Percentiles rank a stretch among this genome's conserved stretches.
These are phyloP conservation scores for Mariannaea sp. DNA, from an alignment of 2,329 filamentous ascomycete species.

Conservation along the genomic window DNA sequence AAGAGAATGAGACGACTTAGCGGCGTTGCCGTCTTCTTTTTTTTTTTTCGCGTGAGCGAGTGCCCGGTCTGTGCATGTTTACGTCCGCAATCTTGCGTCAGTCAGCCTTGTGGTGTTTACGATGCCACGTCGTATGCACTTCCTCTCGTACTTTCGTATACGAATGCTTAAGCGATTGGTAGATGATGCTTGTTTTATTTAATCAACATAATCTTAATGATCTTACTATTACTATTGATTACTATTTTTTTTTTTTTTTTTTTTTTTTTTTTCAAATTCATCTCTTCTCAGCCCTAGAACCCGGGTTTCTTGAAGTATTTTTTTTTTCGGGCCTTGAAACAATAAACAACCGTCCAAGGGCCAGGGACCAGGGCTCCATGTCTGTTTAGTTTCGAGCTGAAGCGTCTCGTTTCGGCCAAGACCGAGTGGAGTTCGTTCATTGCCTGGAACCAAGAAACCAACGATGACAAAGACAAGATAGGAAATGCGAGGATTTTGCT, in stretches of 20 bases:
- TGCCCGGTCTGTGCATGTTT: slow-evolving; percentile 1
- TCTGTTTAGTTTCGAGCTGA: neutral
- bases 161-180: neutral
- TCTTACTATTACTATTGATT: no score
- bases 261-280: no score
- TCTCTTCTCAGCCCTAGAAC: neutral
- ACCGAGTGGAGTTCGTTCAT: neutral
- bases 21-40: neutral
- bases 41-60: neutral
- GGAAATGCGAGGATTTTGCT: neutral
- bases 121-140: neutral
- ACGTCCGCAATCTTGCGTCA: neutral
- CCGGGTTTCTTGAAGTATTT: neutral
- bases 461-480: no score
- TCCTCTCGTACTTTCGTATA: neutral
- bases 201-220: no score
- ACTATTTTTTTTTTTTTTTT: neutral
- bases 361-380: neutral
- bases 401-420: neutral
- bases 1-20: neutral
- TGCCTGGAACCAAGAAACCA: no score
- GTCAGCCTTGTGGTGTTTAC: neutral
- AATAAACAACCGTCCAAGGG: neutral
- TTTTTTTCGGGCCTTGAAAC: neutral
- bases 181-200: no score